Conservation (phyloP, 1,284 basidiomycete species). For the Earliella scabrosa region DNA sequence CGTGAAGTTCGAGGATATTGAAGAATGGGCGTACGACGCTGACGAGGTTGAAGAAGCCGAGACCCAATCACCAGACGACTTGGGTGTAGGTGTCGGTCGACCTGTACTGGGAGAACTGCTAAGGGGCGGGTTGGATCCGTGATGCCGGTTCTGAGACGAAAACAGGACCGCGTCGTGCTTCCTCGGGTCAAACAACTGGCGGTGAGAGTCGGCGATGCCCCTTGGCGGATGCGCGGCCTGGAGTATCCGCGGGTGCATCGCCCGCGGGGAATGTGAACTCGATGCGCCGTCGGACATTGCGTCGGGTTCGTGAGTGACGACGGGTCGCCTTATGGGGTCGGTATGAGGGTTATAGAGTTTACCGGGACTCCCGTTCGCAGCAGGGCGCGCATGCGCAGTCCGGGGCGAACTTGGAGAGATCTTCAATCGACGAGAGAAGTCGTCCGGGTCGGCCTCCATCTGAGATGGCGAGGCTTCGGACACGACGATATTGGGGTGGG, state of each 20-base stretch:
- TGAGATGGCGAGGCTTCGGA: conserved; percentile 42
- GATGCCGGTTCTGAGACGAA: conserved; percentile 59
- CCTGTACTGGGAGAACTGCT: conserved; percentile 29
- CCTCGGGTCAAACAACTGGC: conserved; percentile 82
- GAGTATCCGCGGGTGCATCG: conserved; percentile 32
- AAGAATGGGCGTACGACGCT: conserved; percentile 63
- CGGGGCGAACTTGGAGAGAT: conserved; percentile 56
- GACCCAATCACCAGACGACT: conserved; percentile 67
- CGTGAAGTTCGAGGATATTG: conserved; percentile 74
- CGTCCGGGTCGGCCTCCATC: conserved; percentile 60
- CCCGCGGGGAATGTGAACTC: conserved; percentile 53
- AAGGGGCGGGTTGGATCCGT: conserved; percentile 15
- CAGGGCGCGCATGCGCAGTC: conserved; percentile 31
- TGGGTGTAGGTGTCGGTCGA: conserved; percentile 53
- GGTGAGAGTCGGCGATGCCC: conserved; percentile 40
- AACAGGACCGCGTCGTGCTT: conserved; percentile 88
- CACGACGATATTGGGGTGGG: conserved; percentile 38
- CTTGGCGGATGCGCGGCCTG: conserved; percentile 38
- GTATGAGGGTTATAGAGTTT: conserved; percentile 76
- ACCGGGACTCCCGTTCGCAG: conserved; percentile 40
- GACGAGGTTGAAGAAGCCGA: conserved; percentile 80
- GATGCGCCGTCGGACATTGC: conserved; percentile 57
- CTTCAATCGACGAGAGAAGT: conserved; percentile 68
- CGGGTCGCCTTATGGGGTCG: conserved; percentile 64
- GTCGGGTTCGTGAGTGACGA: conserved; percentile 64